Evolutionary conservation across 2,329 filamentous ascomycete species (phyloP).

Genomic region (Sporothrix mexicana): DNA sequence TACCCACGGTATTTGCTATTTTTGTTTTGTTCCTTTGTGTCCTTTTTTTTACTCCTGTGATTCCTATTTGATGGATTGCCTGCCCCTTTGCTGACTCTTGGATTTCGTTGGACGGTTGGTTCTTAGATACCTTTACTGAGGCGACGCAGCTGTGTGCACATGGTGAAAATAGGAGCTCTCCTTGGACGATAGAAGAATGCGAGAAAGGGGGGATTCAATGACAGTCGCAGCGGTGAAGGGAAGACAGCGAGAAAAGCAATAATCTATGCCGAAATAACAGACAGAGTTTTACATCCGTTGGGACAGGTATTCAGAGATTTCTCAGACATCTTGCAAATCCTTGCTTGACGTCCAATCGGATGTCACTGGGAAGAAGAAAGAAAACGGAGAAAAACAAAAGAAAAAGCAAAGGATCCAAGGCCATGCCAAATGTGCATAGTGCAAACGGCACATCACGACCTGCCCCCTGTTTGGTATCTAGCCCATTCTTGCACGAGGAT

Average conservation of each 20-base stretch:
- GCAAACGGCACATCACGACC: background rate
- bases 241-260: background rate
- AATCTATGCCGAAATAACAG: background rate
- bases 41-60: background rate
- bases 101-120: background rate
- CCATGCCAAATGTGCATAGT: background rate
- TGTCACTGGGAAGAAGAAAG: background rate
- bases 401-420: background rate
- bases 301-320: background rate
- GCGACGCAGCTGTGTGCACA: constrained; percentile 23
- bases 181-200: constrained; percentile 16
- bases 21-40: background rate
- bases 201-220: background rate
- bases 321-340: background rate
- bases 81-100: constrained; percentile 26
- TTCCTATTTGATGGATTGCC: background rate
- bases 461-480: background rate
- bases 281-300: background rate
- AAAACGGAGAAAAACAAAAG: background rate
- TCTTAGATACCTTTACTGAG: background rate
- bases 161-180: constrained; percentile 18
- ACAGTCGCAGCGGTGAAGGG: background rate
- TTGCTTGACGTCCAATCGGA: constrained; percentile 9
- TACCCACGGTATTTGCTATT: background rate
- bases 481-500: constrained; percentile 16